Evolutionary conservation across 2,329 filamentous ascomycete species (phyloP).

Genomic region (Aspergillus sojae): DNA sequence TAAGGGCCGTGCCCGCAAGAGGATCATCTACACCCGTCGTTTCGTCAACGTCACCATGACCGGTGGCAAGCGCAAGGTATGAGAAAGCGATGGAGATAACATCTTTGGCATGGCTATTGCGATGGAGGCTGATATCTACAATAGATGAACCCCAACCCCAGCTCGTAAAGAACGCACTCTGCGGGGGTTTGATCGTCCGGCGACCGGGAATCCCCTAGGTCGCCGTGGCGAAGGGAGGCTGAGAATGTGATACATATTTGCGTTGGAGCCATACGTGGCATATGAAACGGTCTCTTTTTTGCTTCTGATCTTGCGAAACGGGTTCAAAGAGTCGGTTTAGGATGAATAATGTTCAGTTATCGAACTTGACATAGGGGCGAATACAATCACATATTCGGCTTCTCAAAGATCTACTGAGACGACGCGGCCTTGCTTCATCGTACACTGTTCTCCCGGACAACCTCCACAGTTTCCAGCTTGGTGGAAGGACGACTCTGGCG

Average conservation of each 20-base stretch:
- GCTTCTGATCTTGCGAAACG: slow-evolving; percentile 3
- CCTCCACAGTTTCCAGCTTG: not conserved
- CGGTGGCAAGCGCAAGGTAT: slow-evolving; percentile 97
- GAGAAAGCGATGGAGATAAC: slow-evolving; percentile 6
- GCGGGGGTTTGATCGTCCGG: slow-evolving; percentile 5
- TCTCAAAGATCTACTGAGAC: slow-evolving; percentile 3
- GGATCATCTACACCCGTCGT: slow-evolving; percentile 91
- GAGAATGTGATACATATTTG: slow-evolving; percentile 10
- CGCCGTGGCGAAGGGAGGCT: slow-evolving; percentile 7
- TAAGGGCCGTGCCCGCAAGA: slow-evolving; percentile 97
- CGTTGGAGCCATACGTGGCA: slow-evolving; percentile 5
- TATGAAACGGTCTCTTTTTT: slow-evolving; percentile 9
- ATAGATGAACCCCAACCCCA: slow-evolving; percentile 87
- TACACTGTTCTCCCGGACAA: not conserved
- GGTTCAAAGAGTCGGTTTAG: slow-evolving; percentile 7
- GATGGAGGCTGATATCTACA: not conserved
- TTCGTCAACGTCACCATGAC: slow-evolving; percentile 98
- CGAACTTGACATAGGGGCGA: slow-evolving; percentile 11
- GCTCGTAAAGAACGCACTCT: slow-evolving; percentile 55
- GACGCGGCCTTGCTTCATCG: not conserved
- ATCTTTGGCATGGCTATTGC: not conserved
- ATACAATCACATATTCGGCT: slow-evolving; percentile 12
- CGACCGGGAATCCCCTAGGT: slow-evolving; percentile 3
- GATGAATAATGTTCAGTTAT: slow-evolving; percentile 11
- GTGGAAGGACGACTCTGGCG: not conserved